phyloP scores from a whole-genome alignment of 768 basidiomycete species.

The Kwoniella heveanensis region DNA sequence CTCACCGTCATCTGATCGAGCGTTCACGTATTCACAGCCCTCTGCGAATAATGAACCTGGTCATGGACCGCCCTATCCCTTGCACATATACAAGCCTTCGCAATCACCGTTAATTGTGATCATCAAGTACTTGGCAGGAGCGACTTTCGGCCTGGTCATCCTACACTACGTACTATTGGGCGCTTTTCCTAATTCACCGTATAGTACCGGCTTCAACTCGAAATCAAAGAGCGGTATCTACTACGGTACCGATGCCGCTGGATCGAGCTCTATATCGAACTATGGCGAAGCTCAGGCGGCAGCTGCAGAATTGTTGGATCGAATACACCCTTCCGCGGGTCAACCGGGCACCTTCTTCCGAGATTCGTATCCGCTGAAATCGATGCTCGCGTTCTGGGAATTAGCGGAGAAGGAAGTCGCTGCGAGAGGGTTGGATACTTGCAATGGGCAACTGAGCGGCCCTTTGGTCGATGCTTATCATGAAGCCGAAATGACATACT shows the following conservation, averaged over 20 bases:
- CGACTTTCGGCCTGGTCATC: conserved; percentile 8
- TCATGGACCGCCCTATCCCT: conserved; percentile 4
- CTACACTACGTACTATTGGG: conserved; percentile 33
- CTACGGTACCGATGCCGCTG: background rate
- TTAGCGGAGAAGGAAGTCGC: conserved; percentile 39
- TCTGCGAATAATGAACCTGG: background rate
- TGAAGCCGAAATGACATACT: conserved; percentile 27
- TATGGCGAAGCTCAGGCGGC: conserved; percentile 2
- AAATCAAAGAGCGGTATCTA: background rate
- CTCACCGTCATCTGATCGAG: background rate
- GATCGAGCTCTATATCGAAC: background rate
- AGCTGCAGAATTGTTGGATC: conserved; percentile 7
- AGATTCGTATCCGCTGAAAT: conserved; percentile 37
- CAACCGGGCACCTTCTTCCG: conserved; percentile 41
- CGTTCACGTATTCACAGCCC: background rate
- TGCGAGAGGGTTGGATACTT: conserved; percentile 35
- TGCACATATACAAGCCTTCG: background rate
- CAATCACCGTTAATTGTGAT: conserved; percentile 4
- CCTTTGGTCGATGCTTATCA: conserved; percentile 42
- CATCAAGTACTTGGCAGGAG: conserved; percentile 23
- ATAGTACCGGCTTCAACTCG: conserved; percentile 9
- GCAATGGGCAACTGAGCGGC: conserved; percentile 35
- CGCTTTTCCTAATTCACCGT: conserved; percentile 26
- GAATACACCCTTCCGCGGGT: conserved; percentile 23
- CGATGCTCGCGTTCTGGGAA: conserved; percentile 35